Evolutionary conservation across 2,329 filamentous ascomycete species (phyloP), one percentile per base, ranked within the genome.

Genomic region (Exophiala sp.): DNA sequence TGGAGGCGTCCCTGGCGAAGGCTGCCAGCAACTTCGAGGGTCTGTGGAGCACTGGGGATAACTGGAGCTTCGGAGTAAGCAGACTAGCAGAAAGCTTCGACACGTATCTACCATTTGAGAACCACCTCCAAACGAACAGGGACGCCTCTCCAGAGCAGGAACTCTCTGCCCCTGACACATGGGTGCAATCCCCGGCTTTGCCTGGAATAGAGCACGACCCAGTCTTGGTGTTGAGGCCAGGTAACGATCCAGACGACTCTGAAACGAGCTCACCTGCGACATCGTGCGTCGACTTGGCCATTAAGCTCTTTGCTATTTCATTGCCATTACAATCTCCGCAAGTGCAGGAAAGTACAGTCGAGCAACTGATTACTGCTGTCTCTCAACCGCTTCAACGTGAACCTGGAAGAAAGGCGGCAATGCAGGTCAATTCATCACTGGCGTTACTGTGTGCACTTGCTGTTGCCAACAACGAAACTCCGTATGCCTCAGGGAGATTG

Each of bases 21-120:
- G 89, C 91, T 12, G 89, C 91, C 1, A 90, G 89, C 5, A 88
- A 85, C 2, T 96, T 97, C 65, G 94, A 99, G 65, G 91, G 85
- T 1, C 83, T 99, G 36, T 99, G 94, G 94, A 92, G 97, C 59
- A 83, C 96, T 5, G 88, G 86, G 7, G 94, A 99, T 69, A 97
- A 97, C 66, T 91, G 86, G 63, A 92, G 91, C 1, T 97, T 96
- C 69, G 94, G 95, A 2, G 86, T 99, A 12, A 95, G 89, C 8
- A 89, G 91, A 1, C 75, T 97, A 18, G 85, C 95, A 1, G 80
- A 83, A 18, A 89, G 90, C 0, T 91, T 94, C 66, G 82, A 86
- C 49, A 77, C 91, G 14, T 84, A 80, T 63, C 82, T 79, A 21
- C 78, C 91, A 52, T 56, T 59, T n/a, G 65, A 73, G 18, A 71